Evolutionary conservation across 2,329 filamentous ascomycete species (phyloP), one percentile per base, ranked within the genome.

Genomic region (Fusarium sp.): DNA sequence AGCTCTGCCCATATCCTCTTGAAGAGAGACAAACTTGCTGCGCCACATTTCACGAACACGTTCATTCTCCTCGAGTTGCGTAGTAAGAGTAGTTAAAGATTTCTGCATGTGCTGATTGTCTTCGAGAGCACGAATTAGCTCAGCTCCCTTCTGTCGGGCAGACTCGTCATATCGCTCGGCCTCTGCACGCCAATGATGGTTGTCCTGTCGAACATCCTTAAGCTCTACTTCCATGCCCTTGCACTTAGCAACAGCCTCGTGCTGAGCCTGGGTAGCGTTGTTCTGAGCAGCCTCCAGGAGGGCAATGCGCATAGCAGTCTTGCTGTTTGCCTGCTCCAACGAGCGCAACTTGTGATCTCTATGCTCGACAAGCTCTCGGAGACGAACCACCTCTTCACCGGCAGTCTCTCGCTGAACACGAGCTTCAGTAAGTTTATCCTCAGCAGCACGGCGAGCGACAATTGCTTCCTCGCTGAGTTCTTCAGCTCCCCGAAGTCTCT

Each of bases 31-130:
- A 76, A 98, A 92, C 81, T 96, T 97, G 79, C 86, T 85, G 73
- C 94, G 91, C 88, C 97, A 95, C 67, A 87, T 90, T 78, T 97
- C 93, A 63, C 94, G 91, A 64, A 97, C 88, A 70, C 92, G 90
- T 77, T 95, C 90, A 76, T 94, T 95, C 82, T 97, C 95, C 76
- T 96, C 91, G 44, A 96, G 89, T 78, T 97, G 94, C 48, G 88
- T 88, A 68, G 91, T 90, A 60, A 97, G 86, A 26, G 90, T 91
- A 67, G 91, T 89, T 63, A 97, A 89, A 33, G 91, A 90, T 78
- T 89, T 90, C 74, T 91, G 90, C 61, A 98, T 85, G 71, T 92
- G 91, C 79, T 92, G 93, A 74, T 93, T 94, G 76, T 90, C 87
- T 11, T 86, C 85, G 13, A 84, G 72, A 5, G 83, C 81, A 42